Percentiles rank a stretch among this genome's conserved stretches.
Evolutionary conservation across 2,329 filamentous ascomycete species (phyloP).

Genomic region (Xylaria digitata): DNA sequence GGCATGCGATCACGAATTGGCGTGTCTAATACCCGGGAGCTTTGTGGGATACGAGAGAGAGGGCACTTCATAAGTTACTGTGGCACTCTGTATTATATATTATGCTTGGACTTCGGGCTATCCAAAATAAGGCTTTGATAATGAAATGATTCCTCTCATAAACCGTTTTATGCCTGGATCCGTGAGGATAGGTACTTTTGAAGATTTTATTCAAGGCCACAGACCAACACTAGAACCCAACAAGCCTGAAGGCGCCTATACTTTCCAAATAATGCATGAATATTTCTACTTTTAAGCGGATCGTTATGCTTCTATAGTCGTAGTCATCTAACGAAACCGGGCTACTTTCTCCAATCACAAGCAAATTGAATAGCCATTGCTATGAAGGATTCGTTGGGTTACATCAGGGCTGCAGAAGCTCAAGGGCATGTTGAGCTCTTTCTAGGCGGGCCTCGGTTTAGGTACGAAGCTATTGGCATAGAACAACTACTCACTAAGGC

Average conservation of each 20-base stretch:
- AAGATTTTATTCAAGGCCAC: neutral
- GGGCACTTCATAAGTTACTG: slow-evolving; percentile 12
- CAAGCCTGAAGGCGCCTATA: neutral
- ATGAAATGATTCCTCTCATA: slow-evolving; percentile 34
- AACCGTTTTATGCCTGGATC: neutral
- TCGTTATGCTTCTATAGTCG: neutral
- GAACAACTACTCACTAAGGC: neutral
- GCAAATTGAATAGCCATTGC: neutral
- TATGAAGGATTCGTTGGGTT: neutral
- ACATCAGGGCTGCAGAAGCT: neutral
- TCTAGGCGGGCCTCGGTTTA: slow-evolving; percentile 10
- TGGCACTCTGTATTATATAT: slow-evolving; percentile 26
- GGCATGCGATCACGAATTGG: slow-evolving; percentile 31
- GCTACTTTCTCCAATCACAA: neutral
- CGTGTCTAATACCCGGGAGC: slow-evolving; percentile 18
- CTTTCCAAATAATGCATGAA: neutral
- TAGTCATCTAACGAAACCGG: neutral
- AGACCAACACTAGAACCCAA: neutral
- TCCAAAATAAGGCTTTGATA: slow-evolving; percentile 23
- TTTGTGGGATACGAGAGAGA: slow-evolving; percentile 16
- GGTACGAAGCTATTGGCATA: neutral
- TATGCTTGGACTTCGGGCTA: slow-evolving; percentile 23
- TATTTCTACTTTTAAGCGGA: neutral
- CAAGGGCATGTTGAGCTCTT: neutral
- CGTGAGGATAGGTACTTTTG: neutral